A percentile compares a stretch with the other conserved stretches of the same genome.
These are phyloP conservation scores for Lotus japonicus DNA, from an alignment of 306 rosid genomes.

Conservation along the genomic window DNA sequence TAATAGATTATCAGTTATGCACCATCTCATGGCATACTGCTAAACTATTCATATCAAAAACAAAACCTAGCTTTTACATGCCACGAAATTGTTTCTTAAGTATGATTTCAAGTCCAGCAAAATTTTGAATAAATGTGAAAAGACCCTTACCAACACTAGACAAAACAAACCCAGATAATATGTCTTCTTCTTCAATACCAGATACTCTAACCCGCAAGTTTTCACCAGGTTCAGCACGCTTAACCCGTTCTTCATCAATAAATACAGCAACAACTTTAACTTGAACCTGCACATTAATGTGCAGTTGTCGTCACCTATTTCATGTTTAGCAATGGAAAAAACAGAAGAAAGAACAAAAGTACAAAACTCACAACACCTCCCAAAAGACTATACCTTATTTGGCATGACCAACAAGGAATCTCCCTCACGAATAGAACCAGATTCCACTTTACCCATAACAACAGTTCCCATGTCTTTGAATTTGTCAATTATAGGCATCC, in stretches of 20 bases:
- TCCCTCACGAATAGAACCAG: constrained; percentile 76
- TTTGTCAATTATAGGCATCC: constrained; percentile 91
- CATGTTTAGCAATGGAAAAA: neutral
- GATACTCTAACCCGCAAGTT: constrained; percentile 82
- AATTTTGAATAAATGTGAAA: neutral
- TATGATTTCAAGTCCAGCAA: neutral
- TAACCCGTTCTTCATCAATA: constrained; percentile 67
- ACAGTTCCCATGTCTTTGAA: constrained; percentile 98
- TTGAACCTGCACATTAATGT: constrained; percentile 44
- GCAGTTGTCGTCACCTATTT: constrained; percentile 9
- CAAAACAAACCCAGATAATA: constrained; percentile 69
- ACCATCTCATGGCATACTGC: neutral
- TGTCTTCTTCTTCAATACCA: constrained; percentile 84
- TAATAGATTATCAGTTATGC: neutral
- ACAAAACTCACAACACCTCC: neutral
- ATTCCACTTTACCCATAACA: constrained; percentile 97
- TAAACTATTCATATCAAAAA: neutral
- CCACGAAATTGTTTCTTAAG: neutral
- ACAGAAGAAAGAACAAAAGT: neutral
- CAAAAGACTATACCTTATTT: constrained; percentile 57
- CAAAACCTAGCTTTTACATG: neutral
- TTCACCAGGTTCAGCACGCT: constrained; percentile 97
- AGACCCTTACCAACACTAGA: constrained; percentile 65
- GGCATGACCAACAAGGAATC: constrained; percentile 86
- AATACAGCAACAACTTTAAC: constrained; percentile 68